Conservation (phyloP, 2,329 filamentous ascomycete species). For the Pseudocercospora musae region DNA sequence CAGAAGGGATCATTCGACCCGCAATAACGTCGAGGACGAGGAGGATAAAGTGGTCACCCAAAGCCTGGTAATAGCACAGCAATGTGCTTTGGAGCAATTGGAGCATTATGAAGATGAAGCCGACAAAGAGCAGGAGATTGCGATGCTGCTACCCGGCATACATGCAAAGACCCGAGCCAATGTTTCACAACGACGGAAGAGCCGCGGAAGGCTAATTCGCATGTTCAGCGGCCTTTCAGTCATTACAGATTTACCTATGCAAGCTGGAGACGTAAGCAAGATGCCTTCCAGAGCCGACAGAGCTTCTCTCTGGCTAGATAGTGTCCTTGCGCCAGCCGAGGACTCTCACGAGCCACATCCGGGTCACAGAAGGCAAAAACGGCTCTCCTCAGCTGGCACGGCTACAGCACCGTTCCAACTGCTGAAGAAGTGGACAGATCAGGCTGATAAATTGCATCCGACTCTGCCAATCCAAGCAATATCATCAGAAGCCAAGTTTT, state of each 20-base stretch:
- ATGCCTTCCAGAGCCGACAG: background rate
- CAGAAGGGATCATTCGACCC: background rate
- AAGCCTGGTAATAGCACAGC: slow-evolving; percentile 10
- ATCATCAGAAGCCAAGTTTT: background rate
- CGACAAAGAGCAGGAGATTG: slow-evolving; percentile 4
- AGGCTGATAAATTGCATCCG: background rate
- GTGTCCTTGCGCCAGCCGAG: background rate
- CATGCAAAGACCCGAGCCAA: background rate
- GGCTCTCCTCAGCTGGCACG: slow-evolving; percentile 7
- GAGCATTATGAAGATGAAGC: slow-evolving; percentile 10
- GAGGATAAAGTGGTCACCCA: slow-evolving; percentile 5
- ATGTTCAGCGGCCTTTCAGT: slow-evolving; percentile 12
- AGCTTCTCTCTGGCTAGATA: slow-evolving; percentile 4
- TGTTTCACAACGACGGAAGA: background rate
- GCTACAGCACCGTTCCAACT: slow-evolving; percentile 4
- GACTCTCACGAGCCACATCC: slow-evolving; percentile 1
- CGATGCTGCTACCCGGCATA: slow-evolving; percentile 2
- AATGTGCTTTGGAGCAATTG: slow-evolving; percentile 8
- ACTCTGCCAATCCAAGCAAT: background rate
- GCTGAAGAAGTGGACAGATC: slow-evolving; percentile 9
- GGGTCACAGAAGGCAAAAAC: slow-evolving; percentile 1
- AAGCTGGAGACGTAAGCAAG: background rate
- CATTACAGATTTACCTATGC: slow-evolving; percentile 1
- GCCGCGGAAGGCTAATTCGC: background rate
- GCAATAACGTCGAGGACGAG: background rate